Percentiles rank a stretch among this genome's conserved stretches.
Evolutionary conservation across 257 asterid species (phyloP).

Genomic region (Solanum chaucha): DNA sequence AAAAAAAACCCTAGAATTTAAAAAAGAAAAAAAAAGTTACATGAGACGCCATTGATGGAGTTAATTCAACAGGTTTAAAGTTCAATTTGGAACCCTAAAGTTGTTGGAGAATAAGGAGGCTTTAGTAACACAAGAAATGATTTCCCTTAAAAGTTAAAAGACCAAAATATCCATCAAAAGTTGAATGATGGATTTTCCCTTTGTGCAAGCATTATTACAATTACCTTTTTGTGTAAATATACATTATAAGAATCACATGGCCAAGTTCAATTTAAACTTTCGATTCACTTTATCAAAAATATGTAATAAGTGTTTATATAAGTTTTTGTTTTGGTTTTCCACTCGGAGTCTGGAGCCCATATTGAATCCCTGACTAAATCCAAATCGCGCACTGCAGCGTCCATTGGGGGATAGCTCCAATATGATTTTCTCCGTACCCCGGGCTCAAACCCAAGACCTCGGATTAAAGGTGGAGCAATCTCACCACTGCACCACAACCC

Average conservation of each 20-base stretch:
- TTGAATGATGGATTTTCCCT: not conserved
- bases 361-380: too few species aligned
- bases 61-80: slow-evolving; percentile 1
- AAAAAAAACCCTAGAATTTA: not conserved
- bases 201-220: not conserved
- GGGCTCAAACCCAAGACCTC: too few species aligned
- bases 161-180: not conserved
- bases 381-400: too few species aligned
- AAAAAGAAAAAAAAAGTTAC: slow-evolving; percentile 16
- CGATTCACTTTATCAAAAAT: not conserved
- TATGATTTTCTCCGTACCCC: too few species aligned
- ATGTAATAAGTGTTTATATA: not conserved
- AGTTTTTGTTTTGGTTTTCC: not conserved
- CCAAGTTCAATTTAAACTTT: not conserved
- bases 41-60: slow-evolving; percentile 44
- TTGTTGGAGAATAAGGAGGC: not conserved
- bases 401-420: too few species aligned
- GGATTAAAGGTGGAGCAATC: too few species aligned
- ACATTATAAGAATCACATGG: not conserved
- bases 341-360: too few species aligned
- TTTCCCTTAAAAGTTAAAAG: not conserved
- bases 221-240: not conserved
- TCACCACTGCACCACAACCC: too few species aligned
- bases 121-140: not conserved
- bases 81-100: slow-evolving; percentile 14